Conservation (phyloP, 495 filamentous ascomycete genomes). For the Penicillium bialowiezense region DNA sequence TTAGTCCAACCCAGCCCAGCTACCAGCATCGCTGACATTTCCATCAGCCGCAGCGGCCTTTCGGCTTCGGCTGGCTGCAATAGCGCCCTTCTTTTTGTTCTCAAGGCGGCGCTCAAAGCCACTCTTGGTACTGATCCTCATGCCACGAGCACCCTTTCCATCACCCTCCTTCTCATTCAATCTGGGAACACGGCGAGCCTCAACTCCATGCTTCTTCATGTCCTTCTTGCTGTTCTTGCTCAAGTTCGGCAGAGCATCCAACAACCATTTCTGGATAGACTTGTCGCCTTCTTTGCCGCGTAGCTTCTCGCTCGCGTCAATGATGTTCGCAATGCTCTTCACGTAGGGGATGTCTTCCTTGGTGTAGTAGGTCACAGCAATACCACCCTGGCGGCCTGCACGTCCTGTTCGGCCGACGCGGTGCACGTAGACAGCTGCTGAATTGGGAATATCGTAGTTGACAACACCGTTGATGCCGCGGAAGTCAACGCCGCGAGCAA, state of each 20-base stretch:
- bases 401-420: slow-evolving; percentile 88
- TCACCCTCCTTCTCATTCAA: slow-evolving; percentile 39
- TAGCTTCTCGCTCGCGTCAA: slow-evolving; percentile 73
- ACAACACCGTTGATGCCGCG: slow-evolving; percentile 86
- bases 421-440: slow-evolving; percentile 86
- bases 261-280: slow-evolving; percentile 78
- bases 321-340: slow-evolving; percentile 90
- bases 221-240: slow-evolving; percentile 78
- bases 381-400: slow-evolving; percentile 81
- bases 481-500: slow-evolving; percentile 90
- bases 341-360: slow-evolving; percentile 90
- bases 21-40: slow-evolving; percentile 39
- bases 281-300: slow-evolving; percentile 40
- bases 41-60: slow-evolving; percentile 39
- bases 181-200: slow-evolving; percentile 57
- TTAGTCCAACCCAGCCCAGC: slow-evolving; percentile 67
- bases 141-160: slow-evolving; percentile 28
- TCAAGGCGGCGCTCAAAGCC: slow-evolving; percentile 79
- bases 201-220: slow-evolving; percentile 78
- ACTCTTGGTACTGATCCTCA: slow-evolving; percentile 87
- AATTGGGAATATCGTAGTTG: slow-evolving; percentile 94
- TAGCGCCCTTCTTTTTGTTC: slow-evolving; percentile 71
- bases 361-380: slow-evolving; percentile 93
- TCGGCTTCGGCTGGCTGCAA: slow-evolving; percentile 65
- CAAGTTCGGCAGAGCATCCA: slow-evolving; percentile 80